phyloP scores from a whole-genome alignment of 2,329 filamentous ascomycete genomes.

The Didymella pomorum region DNA sequence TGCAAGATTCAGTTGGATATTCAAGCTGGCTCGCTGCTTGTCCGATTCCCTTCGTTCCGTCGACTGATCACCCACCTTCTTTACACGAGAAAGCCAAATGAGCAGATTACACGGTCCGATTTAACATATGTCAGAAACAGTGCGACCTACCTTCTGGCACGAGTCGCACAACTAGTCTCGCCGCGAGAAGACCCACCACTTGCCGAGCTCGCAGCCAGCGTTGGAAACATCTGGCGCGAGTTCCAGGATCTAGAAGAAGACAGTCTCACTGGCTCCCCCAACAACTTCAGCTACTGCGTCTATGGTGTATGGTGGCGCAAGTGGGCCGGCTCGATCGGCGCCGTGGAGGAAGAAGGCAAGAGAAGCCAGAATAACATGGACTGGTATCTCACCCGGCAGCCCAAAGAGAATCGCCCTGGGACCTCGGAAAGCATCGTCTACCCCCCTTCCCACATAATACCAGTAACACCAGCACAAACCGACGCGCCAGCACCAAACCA shows the following conservation, averaged over 20 bases:
- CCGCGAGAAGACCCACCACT: conserved; percentile 56
- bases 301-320: conserved; percentile 40
- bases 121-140: conserved; percentile 33
- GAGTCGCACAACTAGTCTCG: conserved; percentile 59
- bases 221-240: conserved; percentile 53
- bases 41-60: conserved; percentile 38
- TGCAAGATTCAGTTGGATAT: conserved; percentile 57
- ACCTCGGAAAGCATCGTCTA: conserved; percentile 4
- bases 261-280: conserved; percentile 1
- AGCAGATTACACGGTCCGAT: conserved; percentile 23
- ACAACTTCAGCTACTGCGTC: conserved; percentile 28
- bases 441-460: conserved; percentile 23
- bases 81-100: conserved; percentile 25
- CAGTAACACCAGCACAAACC: neutral
- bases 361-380: conserved; percentile 21
- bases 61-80: conserved; percentile 22
- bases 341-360: conserved; percentile 2
- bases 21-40: conserved; percentile 45
- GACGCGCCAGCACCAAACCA: neutral
- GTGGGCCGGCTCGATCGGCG: conserved; percentile 13
- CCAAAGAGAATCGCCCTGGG: conserved; percentile 13
- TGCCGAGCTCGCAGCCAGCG: conserved; percentile 53
- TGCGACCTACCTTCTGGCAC: conserved; percentile 57
- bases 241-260: conserved; percentile 16
- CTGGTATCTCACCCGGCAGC: conserved; percentile 42